Base-by-base conservation (phyloP, 2,329 filamentous ascomycete genomes). In the Exophiala aquamarina region DNA sequence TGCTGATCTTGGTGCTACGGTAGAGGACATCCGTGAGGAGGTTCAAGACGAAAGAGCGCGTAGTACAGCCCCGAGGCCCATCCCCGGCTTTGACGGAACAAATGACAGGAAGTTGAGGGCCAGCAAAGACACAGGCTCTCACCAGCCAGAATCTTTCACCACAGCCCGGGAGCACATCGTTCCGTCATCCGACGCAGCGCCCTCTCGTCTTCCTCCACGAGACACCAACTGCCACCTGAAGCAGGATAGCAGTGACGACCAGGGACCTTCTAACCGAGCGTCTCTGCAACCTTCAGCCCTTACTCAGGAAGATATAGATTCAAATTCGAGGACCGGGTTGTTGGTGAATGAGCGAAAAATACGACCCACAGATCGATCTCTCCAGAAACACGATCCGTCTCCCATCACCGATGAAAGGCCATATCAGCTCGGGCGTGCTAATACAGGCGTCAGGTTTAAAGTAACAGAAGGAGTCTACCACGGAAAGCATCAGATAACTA, bases 391-490 rank as follows among this genome's bases (percentile, higher is more conserved):
- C 31, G 55, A 55, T 7, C 57, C 58, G 17, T 21, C 50, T 9
- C 56, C 57, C 6, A 19, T 57, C 10, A 23, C 43, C 29, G 47
- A 56, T 21, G 48, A 46, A 19, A 23, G 31, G 9, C 19, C 44
- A 15, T 44, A 50, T 20, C 43, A 49, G 17, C 34, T 50, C 15
- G 42, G n/a, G 13, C 47, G 56, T 5, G 38, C 41, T 9, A 35
- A 37, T 23, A 53, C 53, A 11, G 57, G 55, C 20, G 69, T 72
- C 31, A 65, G 67, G 31, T 71, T 71, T 51, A 70, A 71, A 43
- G 58, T 74, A 7, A 66, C 70, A 35, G 72, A 74, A 50, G 71
- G 70, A 42, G 48, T 72, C 20, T 54, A 63, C 29, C 58, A 73
- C 45, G 64, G 65, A 34, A 64, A 71, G 54, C 66, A 67, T 36